Evolutionary conservation across 345 rosid species (phyloP), one percentile per base, ranked within the genome.

Genomic region (Microcos paniculata): DNA sequence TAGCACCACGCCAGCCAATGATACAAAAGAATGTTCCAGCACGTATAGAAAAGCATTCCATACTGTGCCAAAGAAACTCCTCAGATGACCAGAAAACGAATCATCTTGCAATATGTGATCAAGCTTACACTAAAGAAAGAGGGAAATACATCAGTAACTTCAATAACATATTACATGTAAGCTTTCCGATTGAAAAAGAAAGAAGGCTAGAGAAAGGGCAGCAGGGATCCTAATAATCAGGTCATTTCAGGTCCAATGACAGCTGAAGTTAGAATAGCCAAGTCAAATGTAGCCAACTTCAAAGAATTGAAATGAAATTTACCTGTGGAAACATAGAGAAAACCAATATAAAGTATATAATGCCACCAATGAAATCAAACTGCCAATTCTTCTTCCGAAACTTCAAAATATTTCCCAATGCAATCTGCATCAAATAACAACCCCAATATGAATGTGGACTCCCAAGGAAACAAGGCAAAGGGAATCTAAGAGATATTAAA

Each of bases 371-470:
- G 77, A 93, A 87, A 88, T 96, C 99, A 74, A 96, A 96, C 57
- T 96, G 99, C 99, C 98, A 96, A 80, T 96, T 96, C 89, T 92
- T 96, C 89, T 93, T 96, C 77, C 98, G 90, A 70, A 96, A 96
- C 88, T 96, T 96, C 91, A 96, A 85, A 82, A 96, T 96, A 84
- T 96, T 96, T 82, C 99, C 99, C 87, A 96, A 70, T 69, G 99
- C 99, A 85, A 93, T 96, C 99, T 96, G 92, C 83, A 76, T 48
- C 61, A 79, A 78, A 48, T 57, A 40, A 78, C 62, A 79, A 78
- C 38, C 42, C 70, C 72, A 74, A 73, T 62, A 15, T 74, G 30
- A 40, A 24, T 76, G 51, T 53, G 59, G 73, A 64, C 72, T n/a
- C 70, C 62, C 12, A 63, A 45, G 35, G 71, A 80, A 78, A 35